Evolutionary conservation across 2,329 filamentous ascomycete species (phyloP), one percentile per base, ranked within the genome.

Genomic region (Zymoseptoria pseudotritici): DNA sequence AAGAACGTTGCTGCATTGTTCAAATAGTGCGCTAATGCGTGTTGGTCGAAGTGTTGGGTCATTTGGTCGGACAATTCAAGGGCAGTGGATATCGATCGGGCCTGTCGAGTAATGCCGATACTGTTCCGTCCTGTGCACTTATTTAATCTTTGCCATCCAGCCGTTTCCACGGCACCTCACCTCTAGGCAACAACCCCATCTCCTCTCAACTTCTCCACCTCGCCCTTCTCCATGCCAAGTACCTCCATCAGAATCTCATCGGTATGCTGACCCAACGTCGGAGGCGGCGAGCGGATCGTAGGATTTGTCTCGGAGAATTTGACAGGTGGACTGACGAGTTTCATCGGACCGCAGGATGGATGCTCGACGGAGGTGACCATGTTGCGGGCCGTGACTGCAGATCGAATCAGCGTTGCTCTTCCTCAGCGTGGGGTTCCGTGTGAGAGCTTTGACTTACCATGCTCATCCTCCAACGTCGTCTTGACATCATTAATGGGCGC

Each of bases 281-380:
- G 94, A 19, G 94, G 94, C 24, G 89, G 83, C 3, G 80, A 87
- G 36, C 93, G 82, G 49, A 96, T 85, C 3, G 85, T 83, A 0
- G 92, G 91, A 66, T 83, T 86, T 24, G 88, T 89, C 66, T 92
- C 86, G 4, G 91, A 96, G 74, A 91, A 96, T 74, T 99, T 99
- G 61, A 99, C 87, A 0, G 94, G 94, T 0, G 91, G 95, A 70
- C 96, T 97, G 57, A 99, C 88, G 71, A 99, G 78, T 75, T 91
- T 92, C 64, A 99, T 87, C 0, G 87, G 83, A 0, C 94, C 94
- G 73, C 93, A 97, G 7, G 81, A 79, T 4, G 84, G 84, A 71
- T 99, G 94, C 0, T 96, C 84, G 52, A 97, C 79, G 71, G 96
- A 88, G 13, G 90, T 84, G 1, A 99, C 88, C 94, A 99, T 99